Base-by-base conservation (phyloP, 768 basidiomycete genomes). In the Glaciozyma antarctica region DNA sequence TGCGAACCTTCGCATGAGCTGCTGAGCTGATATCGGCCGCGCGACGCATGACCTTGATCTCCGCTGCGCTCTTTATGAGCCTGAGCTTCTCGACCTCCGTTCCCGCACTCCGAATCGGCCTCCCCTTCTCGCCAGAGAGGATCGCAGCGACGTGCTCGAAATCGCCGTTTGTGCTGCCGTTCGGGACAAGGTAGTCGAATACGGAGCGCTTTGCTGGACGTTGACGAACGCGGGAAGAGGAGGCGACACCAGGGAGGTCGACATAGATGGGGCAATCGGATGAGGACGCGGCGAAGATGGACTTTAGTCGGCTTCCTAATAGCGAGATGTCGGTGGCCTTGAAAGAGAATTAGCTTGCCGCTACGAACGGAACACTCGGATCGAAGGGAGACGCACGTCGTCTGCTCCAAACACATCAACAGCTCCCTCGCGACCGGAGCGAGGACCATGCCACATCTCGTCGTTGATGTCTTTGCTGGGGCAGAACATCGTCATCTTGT, bases 371-470 rank as follows among this genome's bases (percentile, higher is more conserved):
- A 55, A 24, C 3, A 2, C 4, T 30, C 16, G 1, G 41, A 21
- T 48, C 30, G 34, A 17, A 48, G 26, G 13, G 13, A 47, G 12
- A 58, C 75, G 45, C 48, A 77, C 87, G 48, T 86, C 82, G 72
- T 97, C 90, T 9, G 89, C 90, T 28, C 82, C 80, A 74, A 99
- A 95, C 64, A 88, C 78, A 17, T 76, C 70, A 58, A 82, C 78
- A 0, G 84, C 85, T 41, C 88, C 86, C 8, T 81, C 78, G 38
- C 85, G 79, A 34, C 86, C 81, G 17, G 90, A 88, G 54, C 82
- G 81, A 45, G 90, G 85, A 16, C 95, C 95, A 51, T 94, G 89
- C 95, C 95, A 99, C 70, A 88, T 84, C 74, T 91, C 90, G 71
- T 87, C 86, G 21, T 81, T 79, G 0, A 83, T 73, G 73, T 93